Base-by-base conservation (phyloP, 225 moss, liverwort and hornwort species). In the Pseudoscleropodium purum region DNA sequence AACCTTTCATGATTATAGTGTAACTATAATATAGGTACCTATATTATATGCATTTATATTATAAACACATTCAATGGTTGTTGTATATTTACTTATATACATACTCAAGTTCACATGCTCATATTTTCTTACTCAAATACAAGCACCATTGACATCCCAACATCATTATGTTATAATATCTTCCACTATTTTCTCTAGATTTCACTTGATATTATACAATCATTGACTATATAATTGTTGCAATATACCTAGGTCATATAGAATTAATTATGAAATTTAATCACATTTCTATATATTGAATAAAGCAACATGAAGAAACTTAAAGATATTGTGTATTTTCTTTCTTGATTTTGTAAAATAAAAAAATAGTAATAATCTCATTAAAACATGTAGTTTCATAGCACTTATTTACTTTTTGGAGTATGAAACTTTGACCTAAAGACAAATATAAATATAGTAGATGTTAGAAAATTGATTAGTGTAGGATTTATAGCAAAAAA, bases 391-490 rank as follows among this genome's bases (percentile, higher is more conserved):
- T 24, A 54, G 9, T 24, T 37, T 36, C 8, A 3, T 24, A 37
- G 5, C 15, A 24, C 1, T 13, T 52, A 37, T 24, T 24, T 2
- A 24, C 15, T 78, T 78, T 2, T 18, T 36, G 15, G 36, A 24
- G 30, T 36, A 36, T 0, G 15, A 14, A 23, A 5, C 9, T 9
- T 24, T 54, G 8, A 36, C 3, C 15, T 36, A 54, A 21, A 77
- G 15, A 9, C 23, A 0, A 36, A 77, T 19, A 31, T 19, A 31
- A 75, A 49, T 51, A 52, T 52, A 6, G 0, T 24, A 36, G 24
- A 54, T 77, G 15, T 1, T 36, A 0, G 0, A 54, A 74, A 36
- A 24, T 5, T 51, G 13, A 30, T 30, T 75, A 0, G 6, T 75
- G 6, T 11, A 30, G 4, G 4, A 75, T 30, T 75, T 2, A 30